Conservation (phyloP, 352 stramenopile genomes). For the Pythium utonaiense region DNA sequence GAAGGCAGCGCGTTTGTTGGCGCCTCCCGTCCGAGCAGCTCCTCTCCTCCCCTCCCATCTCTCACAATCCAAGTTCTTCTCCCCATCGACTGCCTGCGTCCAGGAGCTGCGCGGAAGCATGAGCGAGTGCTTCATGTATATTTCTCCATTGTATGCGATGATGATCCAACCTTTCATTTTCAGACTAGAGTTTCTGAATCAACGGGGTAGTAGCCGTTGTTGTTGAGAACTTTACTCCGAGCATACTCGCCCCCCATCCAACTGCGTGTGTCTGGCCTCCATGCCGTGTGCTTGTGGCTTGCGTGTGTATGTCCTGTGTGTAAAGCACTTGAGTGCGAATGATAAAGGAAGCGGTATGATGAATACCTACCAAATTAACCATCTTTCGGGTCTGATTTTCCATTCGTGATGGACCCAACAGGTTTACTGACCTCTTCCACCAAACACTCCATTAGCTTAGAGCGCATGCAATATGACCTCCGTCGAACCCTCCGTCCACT, state of each 20-base stretch:
- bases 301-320: not conserved
- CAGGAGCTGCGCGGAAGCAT: too few relatives aligned
- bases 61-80: too few relatives aligned
- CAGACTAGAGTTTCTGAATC: conserved; percentile 92
- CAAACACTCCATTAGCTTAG: too few relatives aligned
- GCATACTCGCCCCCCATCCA: conserved; percentile 39
- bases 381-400: conserved; percentile 92
- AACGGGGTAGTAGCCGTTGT: conserved; percentile 82
- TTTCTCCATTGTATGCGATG: conserved; percentile 46
- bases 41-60: not conserved
- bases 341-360: conserved; percentile 45
- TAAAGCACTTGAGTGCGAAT: too few relatives aligned
- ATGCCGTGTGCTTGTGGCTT: not conserved
- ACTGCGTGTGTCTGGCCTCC: not conserved
- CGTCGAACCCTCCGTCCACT: too few relatives aligned
- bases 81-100: too few relatives aligned
- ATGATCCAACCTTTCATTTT: conserved; percentile 83
- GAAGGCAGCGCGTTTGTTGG: not conserved
- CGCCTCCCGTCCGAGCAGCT: too few relatives aligned
- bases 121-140: not conserved
- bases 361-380: conserved; percentile 80
- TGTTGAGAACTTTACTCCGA: conserved; percentile 73
- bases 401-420: conserved; percentile 76
- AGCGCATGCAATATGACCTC: too few relatives aligned
- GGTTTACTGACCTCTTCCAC: conserved; percentile 75